Evolutionary conservation across 2,329 filamentous ascomycete genomes (phyloP), one percentile per base, ranked within the genome.

Genomic region (Pezicula rhizophila): DNA sequence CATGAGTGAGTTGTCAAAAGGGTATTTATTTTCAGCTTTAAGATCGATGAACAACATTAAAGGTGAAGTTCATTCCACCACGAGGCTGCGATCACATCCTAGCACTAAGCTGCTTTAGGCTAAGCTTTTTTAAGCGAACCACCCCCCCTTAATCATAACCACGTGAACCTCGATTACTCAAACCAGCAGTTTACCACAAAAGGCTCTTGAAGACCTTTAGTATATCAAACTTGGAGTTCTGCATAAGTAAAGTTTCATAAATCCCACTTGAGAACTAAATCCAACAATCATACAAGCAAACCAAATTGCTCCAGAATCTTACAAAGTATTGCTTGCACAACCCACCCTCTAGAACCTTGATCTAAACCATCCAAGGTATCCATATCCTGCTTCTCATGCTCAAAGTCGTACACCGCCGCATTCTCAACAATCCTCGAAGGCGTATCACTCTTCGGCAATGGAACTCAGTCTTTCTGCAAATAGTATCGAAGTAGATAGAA

Each of bases 381-480:
- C 77, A 87, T 80, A 49, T 87, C 82, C 7, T 77, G 73, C 12
- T 67, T 61, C 5, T 67, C 68, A 12, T 87, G 66, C 28, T 74
- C 69, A 60, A 87, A 86, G 47, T 72, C 73, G 63, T 77, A 86
- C 0, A 87, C 72, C 47, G 82, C 68, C 0, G 74, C 72, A 59
- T 87, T 87, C 49, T 75, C 70, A 45, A 66, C 70, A 54, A 87
- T 87, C 10, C 81, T 72, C 8, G 73, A 74, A 0, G 73, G 70
- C 2, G 71, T 76, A 46, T 79, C 78, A 51, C 81, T 85, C 71
- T 87, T 87, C 17, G 83, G 82, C 49, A 87, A 64, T 15, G 84
- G 82, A 14, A 83, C 74, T 78, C 81, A 86, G 8, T 72, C 75
- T 68, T 87, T 88, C 61, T 89, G 83, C 60, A 89, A 64, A 52